Base-by-base conservation (phyloP, 768 basidiomycete species). In the Boletus rex-veris region DNA sequence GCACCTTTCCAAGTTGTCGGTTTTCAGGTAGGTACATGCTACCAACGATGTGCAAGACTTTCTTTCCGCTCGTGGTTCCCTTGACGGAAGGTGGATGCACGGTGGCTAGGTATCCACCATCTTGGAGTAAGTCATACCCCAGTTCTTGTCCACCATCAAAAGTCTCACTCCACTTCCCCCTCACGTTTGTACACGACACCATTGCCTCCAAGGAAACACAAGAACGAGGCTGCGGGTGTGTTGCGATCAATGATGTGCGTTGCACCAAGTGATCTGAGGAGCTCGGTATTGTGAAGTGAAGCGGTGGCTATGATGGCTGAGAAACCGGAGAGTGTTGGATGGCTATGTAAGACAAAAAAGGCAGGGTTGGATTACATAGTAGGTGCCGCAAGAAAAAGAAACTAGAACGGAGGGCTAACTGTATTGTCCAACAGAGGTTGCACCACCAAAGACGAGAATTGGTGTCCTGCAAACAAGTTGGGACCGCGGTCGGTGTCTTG, bases 301-400 rank as follows among this genome's bases (percentile, higher is more conserved):
- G 73, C 65, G 1, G 72, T 74, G n/a, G 72, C 62, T 37, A 73
- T 64, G 41, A 74, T 70, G 6, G 65, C 64, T 1, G 60, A 67
- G 50, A 71, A 66, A 12, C 62, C 64, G 30, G 64, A 66, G 36
- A 69, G 53, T 30, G 56, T 54, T 72, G 71, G 28, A 71, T 68
- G 26, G 53, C 67, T 26, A 26, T 7, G 26, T 65, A 36, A 38
- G 19, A 19, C 19, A 24, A 36, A 10, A 45, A 31, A 33, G 30
- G 15, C 7, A 43, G 5, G 4, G 24, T 43, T 3, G 24, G 21
- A 21, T 43, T 6, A 10, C 3, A 26, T 43, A 42, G 24, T 24
- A 10, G 7, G 36, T 14, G 36, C 16, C 7, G 6, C 15, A 37
- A n/a, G 14, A 37, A 26, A 43, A 26, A 6, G 14, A 15, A 16